These are phyloP conservation scores for Borealophlyctis nickersoniae DNA, from an alignment of 192 early-diverging fungal species.

Conservation along the genomic window DNA sequence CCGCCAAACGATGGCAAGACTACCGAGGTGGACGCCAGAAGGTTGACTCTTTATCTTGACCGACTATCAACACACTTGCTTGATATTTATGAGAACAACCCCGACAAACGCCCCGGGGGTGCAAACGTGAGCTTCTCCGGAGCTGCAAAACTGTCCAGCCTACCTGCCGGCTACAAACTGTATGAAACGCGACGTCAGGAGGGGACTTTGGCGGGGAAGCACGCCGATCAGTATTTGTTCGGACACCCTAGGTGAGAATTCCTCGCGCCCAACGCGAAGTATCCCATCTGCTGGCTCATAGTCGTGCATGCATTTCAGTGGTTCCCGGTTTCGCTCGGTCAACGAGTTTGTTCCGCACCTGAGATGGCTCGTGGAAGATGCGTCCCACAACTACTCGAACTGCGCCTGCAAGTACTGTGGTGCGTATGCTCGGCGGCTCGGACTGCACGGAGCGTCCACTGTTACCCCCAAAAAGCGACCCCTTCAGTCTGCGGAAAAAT, in stretches of 20 bases:
- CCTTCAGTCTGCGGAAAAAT: no score
- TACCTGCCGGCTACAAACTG: background rate
- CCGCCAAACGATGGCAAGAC: no score
- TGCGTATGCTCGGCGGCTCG: background rate
- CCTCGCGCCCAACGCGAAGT: background rate
- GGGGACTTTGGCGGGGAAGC: background rate
- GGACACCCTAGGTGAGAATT: background rate
- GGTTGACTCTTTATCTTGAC: no score
- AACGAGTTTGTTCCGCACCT: constrained; percentile 30
- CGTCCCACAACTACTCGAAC: constrained; percentile 14
- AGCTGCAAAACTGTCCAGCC: background rate
- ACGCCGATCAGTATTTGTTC: background rate
- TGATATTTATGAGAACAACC: background rate
- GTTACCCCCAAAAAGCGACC: background rate
- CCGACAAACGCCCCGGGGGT: background rate
- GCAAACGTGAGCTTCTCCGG: background rate
- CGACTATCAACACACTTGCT: no score
- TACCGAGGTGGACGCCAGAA: no score
- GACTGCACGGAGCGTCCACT: background rate
- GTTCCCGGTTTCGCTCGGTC: constrained; percentile 26
- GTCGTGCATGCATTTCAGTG: no score
- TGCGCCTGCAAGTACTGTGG: constrained; percentile 22
- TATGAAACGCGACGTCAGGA: background rate
- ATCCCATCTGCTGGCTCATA: background rate
- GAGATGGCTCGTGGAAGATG: constrained; percentile 23